Evolutionary conservation across 305 asterid species (phyloP), one percentile per base, ranked within the genome.

Genomic region (Fraxinus ornus): DNA sequence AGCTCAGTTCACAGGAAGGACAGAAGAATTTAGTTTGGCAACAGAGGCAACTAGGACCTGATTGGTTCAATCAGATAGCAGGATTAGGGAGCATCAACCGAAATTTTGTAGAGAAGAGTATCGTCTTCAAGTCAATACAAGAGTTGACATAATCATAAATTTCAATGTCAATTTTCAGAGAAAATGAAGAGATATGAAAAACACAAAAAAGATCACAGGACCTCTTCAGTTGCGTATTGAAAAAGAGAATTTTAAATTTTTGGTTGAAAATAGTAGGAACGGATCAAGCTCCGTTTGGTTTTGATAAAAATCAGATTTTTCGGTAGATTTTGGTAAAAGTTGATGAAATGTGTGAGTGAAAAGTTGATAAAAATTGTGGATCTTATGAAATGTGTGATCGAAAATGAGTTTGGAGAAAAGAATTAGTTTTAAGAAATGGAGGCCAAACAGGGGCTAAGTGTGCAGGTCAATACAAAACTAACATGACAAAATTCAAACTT

Each of bases 191-290:
- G 13, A 12, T 12, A 13, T 47, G 57, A 12, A 19, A 33, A 71
- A 62, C 77, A 33, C n/a, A 28, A 47, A 4, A 47, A 32, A 82
- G 62, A 82, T 68, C 37, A 32, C 62, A 79, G 47, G 37, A 49
- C 75, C 49, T 79, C 76, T 80, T 78, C 41, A 35, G 78, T 55
- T 81, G 76, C 64, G 70, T 30, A 80, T 41, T 13, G 32, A 28
- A 30, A 80, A 12, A 13, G n/a, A 47, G 57, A 13, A 47, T 47
- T 44, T 47, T 47, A 47, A 2, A 15, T 44, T 44, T 41, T 24
- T 78, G n/a, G 28, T 64, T 75, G 81, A 24, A 49, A 82, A 17
- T 30, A 24, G 24, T 78, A 71, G 47, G 83, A 60, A 64, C 35
- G 5, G 10, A 15, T 78, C 17, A 57, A 47, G 19, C 57, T 17